phyloP scores from a whole-genome alignment of 495 filamentous ascomycete species.

The Aspergillus indologenus region DNA sequence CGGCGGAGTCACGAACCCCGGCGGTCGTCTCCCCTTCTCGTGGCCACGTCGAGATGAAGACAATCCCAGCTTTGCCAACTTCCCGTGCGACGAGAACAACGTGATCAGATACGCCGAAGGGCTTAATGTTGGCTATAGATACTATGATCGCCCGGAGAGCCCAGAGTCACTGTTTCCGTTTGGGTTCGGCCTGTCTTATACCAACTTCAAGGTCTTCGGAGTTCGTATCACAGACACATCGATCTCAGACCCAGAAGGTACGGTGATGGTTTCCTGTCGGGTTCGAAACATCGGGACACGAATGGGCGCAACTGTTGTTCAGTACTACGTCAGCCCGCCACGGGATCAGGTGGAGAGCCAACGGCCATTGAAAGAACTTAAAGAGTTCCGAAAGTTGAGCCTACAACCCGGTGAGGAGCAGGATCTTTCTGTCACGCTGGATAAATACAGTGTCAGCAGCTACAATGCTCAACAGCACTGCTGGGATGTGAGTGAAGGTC shows the following conservation, averaged over 20 bases:
- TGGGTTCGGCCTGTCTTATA: constrained; percentile 75
- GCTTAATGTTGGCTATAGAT: constrained; percentile 79
- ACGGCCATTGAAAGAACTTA: background rate
- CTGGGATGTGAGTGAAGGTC: background rate
- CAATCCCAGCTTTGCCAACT: constrained; percentile 58
- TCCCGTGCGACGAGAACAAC: constrained; percentile 61
- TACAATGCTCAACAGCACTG: background rate
- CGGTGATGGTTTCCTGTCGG: background rate
- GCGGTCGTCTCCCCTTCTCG: constrained; percentile 70
- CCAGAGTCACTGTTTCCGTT: constrained; percentile 69
- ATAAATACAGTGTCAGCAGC: too few species aligned
- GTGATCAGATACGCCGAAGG: constrained; percentile 70
- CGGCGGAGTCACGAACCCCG: constrained; percentile 73
- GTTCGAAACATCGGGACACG: background rate
- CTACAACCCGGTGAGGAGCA: background rate
- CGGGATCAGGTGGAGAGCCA: background rate
- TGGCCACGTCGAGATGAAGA: constrained; percentile 73
- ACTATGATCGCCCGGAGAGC: constrained; percentile 62
- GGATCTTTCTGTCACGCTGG: background rate
- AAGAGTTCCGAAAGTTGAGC: background rate
- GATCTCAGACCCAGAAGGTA: background rate
- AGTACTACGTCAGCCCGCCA: background rate
- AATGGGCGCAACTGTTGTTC: background rate
- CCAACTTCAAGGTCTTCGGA: background rate
- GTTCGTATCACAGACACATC: background rate